Conservation (phyloP, 2,329 filamentous ascomycete genomes). For the Taxawa tesnikishii region DNA sequence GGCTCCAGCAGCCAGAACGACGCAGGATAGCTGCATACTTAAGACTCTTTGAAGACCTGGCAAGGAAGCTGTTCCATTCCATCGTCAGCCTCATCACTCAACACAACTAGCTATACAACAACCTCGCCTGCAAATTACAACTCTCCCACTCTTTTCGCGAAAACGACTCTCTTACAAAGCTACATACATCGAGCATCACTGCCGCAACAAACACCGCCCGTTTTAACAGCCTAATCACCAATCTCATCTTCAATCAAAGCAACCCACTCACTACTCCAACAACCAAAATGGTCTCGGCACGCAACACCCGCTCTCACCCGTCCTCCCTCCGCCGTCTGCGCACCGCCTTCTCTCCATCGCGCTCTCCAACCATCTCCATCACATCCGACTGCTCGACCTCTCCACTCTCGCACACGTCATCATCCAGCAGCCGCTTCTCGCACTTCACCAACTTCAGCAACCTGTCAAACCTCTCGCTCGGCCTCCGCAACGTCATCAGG, state of each 20-base stretch:
- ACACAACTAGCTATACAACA: constrained; percentile 1
- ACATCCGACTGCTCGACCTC: constrained; percentile 5
- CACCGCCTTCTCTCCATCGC: constrained; percentile 11
- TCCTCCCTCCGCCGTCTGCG: constrained; percentile 17
- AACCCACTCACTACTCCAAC: no score
- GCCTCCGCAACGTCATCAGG: constrained; percentile 10
- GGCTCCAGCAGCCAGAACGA: neutral
- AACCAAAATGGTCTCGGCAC: no score
- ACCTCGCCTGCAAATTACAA: no score
- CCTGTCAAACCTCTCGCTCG: constrained; percentile 8
- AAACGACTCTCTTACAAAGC: no score
- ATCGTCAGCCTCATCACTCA: neutral
- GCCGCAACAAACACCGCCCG: constrained; percentile 7
- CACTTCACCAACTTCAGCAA: constrained; percentile 10
- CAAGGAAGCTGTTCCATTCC: neutral
- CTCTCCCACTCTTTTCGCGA: no score
- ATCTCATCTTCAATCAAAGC: no score
- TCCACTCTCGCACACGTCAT: constrained; percentile 6
- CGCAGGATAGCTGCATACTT: constrained; percentile 1
- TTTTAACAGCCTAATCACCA: no score
- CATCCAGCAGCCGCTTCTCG: constrained; percentile 9
- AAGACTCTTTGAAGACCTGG: constrained; percentile 4
- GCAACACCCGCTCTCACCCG: constrained; percentile 8
- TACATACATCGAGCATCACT: constrained; percentile 4
- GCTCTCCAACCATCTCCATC: constrained; percentile 7